Percentiles rank a stretch among this genome's conserved stretches.
Evolutionary conservation across 768 basidiomycete genomes (phyloP).

Genomic region (Neoboletus brunneissimus): DNA sequence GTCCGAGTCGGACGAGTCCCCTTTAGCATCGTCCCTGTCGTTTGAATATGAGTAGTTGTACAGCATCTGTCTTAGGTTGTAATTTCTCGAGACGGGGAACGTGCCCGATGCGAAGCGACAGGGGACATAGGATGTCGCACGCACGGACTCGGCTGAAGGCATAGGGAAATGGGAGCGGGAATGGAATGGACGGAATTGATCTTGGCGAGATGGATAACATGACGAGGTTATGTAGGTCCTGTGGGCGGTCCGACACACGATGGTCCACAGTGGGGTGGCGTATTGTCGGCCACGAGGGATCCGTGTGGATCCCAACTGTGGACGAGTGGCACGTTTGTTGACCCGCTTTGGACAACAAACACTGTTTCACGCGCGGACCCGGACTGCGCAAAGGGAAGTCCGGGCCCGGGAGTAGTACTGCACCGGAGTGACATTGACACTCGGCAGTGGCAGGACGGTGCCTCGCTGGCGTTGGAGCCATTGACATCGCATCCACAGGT

Average conservation of each 20-base stretch:
- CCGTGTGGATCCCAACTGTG: not conserved
- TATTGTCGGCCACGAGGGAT: conserved; percentile 1
- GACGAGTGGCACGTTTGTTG: conserved; percentile 1
- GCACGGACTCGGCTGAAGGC: conserved; percentile 1
- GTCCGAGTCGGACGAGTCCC: conserved; percentile 18
- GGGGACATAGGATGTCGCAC: conserved; percentile 15
- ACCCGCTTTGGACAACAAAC: not conserved
- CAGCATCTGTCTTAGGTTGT: conserved; percentile 28
- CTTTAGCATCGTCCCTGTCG: not conserved
- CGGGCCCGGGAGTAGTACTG: conserved; percentile 1
- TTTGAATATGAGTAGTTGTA: conserved; percentile 17
- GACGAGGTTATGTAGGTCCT: conserved; percentile 14
- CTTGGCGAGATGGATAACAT: not conserved
- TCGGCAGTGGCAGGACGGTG: not conserved
- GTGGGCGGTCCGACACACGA: conserved; percentile 6
- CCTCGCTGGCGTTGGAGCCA: conserved; percentile 8
- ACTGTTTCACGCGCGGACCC: conserved; percentile 4
- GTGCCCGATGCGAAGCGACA: conserved; percentile 24
- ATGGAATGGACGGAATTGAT: not conserved
- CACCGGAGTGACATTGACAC: not conserved
- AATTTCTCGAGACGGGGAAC: conserved; percentile 27
- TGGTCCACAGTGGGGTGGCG: conserved; percentile 6
- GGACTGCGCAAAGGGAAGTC: not conserved
- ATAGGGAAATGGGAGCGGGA: conserved; percentile 5
- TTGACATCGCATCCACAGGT: conserved; percentile 3